A percentile compares a stretch with the other conserved stretches of the same genome.
Evolutionary conservation across 2,329 filamentous ascomycete genomes (phyloP).

Genomic region (Aspergillus neotritici): DNA sequence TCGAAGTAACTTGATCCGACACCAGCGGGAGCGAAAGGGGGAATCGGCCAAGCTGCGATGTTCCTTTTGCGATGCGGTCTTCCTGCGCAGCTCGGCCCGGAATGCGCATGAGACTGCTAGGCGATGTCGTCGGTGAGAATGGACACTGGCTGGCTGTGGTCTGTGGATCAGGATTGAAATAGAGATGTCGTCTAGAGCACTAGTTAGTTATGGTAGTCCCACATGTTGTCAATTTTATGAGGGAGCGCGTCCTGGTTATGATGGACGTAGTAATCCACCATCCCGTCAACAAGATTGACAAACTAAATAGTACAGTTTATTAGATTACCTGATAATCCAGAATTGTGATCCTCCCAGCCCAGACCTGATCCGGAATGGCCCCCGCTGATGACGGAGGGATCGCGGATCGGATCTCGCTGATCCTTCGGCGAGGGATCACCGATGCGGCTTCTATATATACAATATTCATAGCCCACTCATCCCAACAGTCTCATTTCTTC

Average conservation of each 20-base stretch:
- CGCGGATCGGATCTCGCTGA: background rate
- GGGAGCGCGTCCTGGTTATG: too few relatives aligned
- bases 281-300: too few relatives aligned
- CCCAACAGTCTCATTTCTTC: background rate
- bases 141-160: background rate
- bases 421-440: constrained; percentile 6
- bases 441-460: too few relatives aligned
- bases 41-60: constrained; percentile 4
- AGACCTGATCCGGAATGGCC: too few relatives aligned
- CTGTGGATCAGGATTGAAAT: background rate
- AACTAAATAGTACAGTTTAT: too few relatives aligned
- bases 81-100: constrained; percentile 2
- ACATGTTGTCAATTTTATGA: too few relatives aligned
- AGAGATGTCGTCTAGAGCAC: background rate
- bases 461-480: too few relatives aligned
- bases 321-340: too few relatives aligned
- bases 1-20: constrained; percentile 3
- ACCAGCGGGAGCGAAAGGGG: constrained; percentile 3
- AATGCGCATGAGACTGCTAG: constrained; percentile 5
- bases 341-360: too few relatives aligned
- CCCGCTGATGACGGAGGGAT: too few relatives aligned
- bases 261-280: too few relatives aligned
- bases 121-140: background rate
- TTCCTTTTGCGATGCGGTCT: constrained; percentile 7
- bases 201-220: background rate